Evolutionary conservation across 805 yeast genomes (phyloP), one percentile per base, ranked within the genome.

Genomic region (Myxozyma vanderwaltii): DNA sequence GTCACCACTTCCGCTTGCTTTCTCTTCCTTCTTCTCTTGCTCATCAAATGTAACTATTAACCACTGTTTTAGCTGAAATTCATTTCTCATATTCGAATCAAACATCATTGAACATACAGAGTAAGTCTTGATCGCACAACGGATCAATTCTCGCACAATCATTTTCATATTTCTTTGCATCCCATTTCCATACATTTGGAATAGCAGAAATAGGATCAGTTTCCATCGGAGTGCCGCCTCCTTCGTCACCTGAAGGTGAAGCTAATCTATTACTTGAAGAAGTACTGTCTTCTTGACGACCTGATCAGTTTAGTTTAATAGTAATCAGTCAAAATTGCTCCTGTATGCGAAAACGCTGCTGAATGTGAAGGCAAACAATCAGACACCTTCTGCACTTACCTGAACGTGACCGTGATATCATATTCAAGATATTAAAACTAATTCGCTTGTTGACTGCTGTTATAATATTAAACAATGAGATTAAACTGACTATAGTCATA

Each of bases 231-330:
- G 24, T 26, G 33, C 21, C 54, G 31, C 21, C 35, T n/a, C n/a
- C n/a, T 41, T 49, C 59, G 5, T 48, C 53, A n/a, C 38, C 58
- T 13, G 49, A 31, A 27, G 52, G 58, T 4, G 58, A 54, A 13
- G 58, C 43, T 40, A 54, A 12, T 27, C 53, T 33, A 24, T 47
- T 35, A 8, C 33, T 27, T 24, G 51, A 33, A 26, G 48, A 24
- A 24, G 48, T 12, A 4, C 39, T 24, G 13, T 13, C 38, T n/a
- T 27, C 35, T 29, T 46, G 50, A n/a, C 26, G 50, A 17, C 39
- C 50, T 46, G 26, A 17, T 38, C n/a, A n/a, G n/a, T n/a, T n/a
- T n/a, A n/a, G n/a, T n/a, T n/a, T n/a, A n/a, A n/a, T n/a, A n/a
- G n/a, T n/a, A n/a, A 38, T 7, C 41, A 17, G 19, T 41, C n/a